phyloP scores from a whole-genome alignment of 179 eudicot species.

The Beta lomatogona region DNA sequence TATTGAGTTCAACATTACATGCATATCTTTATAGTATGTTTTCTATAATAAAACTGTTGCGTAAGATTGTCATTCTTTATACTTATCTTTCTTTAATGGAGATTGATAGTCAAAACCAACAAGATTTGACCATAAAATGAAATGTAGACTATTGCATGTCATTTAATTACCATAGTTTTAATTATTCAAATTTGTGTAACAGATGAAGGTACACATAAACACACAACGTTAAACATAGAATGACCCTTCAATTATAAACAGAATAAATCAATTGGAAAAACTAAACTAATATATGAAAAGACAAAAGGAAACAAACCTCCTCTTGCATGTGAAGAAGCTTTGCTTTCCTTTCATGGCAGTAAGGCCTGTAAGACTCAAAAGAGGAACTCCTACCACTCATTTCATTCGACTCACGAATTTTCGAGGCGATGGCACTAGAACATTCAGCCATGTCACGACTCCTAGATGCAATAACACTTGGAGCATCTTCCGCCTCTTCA shows the following conservation, averaged over 20 bases:
- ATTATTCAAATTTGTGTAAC: too few species aligned
- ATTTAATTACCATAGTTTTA: too few species aligned
- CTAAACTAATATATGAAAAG: background rate
- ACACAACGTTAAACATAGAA: background rate
- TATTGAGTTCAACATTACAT: background rate
- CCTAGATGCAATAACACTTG: conserved; percentile 3
- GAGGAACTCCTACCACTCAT: conserved; percentile 18
- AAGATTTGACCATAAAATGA: background rate
- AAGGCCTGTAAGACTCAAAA: conserved; percentile 29
- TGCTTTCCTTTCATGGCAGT: conserved; percentile 34
- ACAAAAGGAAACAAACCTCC: conserved; percentile 26
- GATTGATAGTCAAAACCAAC: background rate
- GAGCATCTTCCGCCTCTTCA: conserved; percentile 5
- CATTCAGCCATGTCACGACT: background rate
- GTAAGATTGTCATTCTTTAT: too few species aligned
- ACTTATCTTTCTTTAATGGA: too few species aligned
- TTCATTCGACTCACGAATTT: conserved; percentile 7
- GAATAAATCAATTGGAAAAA: background rate
- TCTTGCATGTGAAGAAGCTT: conserved; percentile 39
- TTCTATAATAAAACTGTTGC: too few species aligned
- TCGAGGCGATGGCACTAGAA: background rate
- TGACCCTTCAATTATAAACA: background rate
- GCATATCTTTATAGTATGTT: too few species aligned
- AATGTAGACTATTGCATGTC: background rate
- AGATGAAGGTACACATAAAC: background rate